Evolutionary conservation across 305 asterid species (phyloP).

Genomic region (Fraxinus sp.): DNA sequence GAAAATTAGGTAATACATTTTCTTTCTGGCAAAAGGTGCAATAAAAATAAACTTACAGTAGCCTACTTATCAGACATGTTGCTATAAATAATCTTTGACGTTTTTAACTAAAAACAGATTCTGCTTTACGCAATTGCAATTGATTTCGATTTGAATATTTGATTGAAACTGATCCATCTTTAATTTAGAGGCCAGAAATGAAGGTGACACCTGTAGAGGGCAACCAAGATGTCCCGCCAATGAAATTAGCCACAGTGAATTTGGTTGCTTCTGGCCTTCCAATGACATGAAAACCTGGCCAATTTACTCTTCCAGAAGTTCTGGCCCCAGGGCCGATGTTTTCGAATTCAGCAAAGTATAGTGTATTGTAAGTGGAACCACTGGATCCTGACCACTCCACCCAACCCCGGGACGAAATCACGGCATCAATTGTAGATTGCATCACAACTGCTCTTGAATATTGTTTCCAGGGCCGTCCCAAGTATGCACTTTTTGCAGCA

Average conservation of each 20-base stretch:
- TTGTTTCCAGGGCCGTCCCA: conserved; percentile 73
- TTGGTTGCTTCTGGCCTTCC: conserved; percentile 51
- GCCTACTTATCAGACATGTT: not conserved
- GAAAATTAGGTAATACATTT: not conserved
- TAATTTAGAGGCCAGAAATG: conserved; percentile 34
- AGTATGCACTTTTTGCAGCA: conserved; percentile 34
- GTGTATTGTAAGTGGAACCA: conserved; percentile 33
- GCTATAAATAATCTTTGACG: not conserved
- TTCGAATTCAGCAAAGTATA: conserved; percentile 60
- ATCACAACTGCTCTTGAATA: conserved; percentile 69
- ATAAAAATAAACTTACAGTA: not conserved
- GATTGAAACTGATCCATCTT: not conserved
- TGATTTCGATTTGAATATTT: not conserved
- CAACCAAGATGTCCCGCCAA: conserved; percentile 63
- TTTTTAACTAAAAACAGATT: not conserved
- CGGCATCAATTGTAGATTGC: conserved; percentile 58
- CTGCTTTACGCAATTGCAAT: too few species aligned
- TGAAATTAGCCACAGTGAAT: conserved; percentile 57
- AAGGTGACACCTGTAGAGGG: conserved; percentile 69
- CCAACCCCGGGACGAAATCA: conserved; percentile 60
- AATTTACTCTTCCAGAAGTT: conserved; percentile 48
- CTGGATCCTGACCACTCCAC: conserved; percentile 59
- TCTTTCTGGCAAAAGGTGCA: not conserved
- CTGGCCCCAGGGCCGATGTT: conserved; percentile 56
- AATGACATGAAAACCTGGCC: conserved; percentile 57